Evolutionary conservation across 2,329 filamentous ascomycete genomes (phyloP), one percentile per base, ranked within the genome.

Genomic region (Arthroderma uncinatum): DNA sequence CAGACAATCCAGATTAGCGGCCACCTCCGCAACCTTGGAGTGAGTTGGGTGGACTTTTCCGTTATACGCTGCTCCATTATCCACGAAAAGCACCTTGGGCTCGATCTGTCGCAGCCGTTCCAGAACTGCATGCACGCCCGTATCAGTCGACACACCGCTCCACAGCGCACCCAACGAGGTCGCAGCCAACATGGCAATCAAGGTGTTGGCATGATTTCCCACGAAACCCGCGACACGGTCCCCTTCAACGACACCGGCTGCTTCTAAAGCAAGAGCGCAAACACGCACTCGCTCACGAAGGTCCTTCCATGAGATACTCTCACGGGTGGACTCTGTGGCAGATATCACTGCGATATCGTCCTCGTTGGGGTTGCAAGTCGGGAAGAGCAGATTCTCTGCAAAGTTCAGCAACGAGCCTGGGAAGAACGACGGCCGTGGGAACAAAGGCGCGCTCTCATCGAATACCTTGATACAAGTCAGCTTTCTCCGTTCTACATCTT

Each of bases 101-200:
- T 85, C 81, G 63, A 97, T 93, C 74, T 97, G 93, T 48, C 80
- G 80, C 60, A 97, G 74, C 6, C 93, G 81, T 68, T 97, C 93
- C 25, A 97, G 75, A 0, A 97, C 91, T 14, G 91, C 92, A 64
- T 88, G 89, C 1, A 95, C 88, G 9, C 92, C 92, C 14, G 86
- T 95, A 70, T 97, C 92, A 2, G 92, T 90, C 65, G 88, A 94
- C 53, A 96, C 89, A 5, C 87, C 87, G 0, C 91, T 95, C 92
- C 92, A 97, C 37, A 95, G 82, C 14, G 87, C 91, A 30, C 93
- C 93, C 1, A 96, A 71, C 0, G 88, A 83, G 0, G 89, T 84
- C 0, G 89, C 81, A 1, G 88, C 87, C 33, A 98, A 78, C 84
- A 95, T 93, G 19, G 89, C 89, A 9, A 96, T 84, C 19, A 97